Percentiles rank a stretch among this genome's conserved stretches.
Evolutionary conservation across 805 yeast species (phyloP).

Genomic region (Candida taoyuanica): DNA sequence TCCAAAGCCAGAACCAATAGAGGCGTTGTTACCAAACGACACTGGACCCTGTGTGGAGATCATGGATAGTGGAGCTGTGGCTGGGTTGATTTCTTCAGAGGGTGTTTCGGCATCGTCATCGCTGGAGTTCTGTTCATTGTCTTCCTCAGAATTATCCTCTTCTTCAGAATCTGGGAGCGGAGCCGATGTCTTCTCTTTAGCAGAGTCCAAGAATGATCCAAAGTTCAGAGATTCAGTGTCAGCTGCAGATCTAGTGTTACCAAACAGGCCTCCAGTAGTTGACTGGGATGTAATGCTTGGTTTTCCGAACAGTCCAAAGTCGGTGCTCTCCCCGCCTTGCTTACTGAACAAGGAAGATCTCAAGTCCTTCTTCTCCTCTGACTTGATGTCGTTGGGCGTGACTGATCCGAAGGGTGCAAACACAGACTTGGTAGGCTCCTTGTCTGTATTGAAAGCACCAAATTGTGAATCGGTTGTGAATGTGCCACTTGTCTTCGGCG

Average conservation of each 20-base stretch:
- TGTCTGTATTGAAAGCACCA: conserved; percentile 5
- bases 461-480: conserved; percentile 13
- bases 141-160: conserved; percentile 7
- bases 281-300: background rate
- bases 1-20: conserved; percentile 8
- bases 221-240: conserved; percentile 2
- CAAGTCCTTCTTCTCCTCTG: too few species aligned
- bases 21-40: conserved; percentile 1
- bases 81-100: background rate
- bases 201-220: conserved; percentile 7
- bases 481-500: too few species aligned
- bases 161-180: conserved; percentile 5
- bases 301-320: too few species aligned
- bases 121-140: conserved; percentile 8
- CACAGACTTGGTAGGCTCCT: background rate
- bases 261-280: background rate
- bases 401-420: conserved; percentile 1
- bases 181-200: background rate
- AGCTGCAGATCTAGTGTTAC: background rate
- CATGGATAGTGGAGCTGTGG: background rate
- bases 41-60: conserved; percentile 3
- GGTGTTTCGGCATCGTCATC: conserved; percentile 1
- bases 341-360: too few species aligned
- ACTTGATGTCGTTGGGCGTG: too few species aligned
- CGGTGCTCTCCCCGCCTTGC: too few species aligned